Evolutionary conservation across 495 filamentous ascomycete genomes (phyloP).

Genomic region (Aspergillus nanangensis): DNA sequence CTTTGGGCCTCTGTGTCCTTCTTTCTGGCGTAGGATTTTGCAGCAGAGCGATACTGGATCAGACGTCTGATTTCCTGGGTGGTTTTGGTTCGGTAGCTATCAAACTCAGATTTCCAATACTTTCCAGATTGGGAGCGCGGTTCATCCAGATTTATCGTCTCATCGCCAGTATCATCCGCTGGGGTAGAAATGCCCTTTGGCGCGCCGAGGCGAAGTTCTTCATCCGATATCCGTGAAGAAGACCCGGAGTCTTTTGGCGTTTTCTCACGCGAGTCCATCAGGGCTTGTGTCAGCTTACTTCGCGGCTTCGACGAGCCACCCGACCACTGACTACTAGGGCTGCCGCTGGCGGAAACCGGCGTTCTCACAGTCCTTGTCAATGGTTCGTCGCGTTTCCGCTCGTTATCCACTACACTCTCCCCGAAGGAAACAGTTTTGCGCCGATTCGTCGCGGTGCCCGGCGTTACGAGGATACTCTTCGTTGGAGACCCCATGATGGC

Average conservation of each 20-base stretch:
- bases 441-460: slow-evolving; percentile 70
- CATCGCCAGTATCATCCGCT: slow-evolving; percentile 42
- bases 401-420: slow-evolving; percentile 59
- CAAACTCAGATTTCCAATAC: slow-evolving; percentile 92
- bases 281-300: slow-evolving; percentile 43
- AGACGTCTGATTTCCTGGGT: slow-evolving; percentile 72
- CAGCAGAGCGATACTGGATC: slow-evolving; percentile 73
- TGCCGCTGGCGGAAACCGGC: slow-evolving; percentile 45
- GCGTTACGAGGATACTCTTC: slow-evolving; percentile 84
- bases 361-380: slow-evolving; percentile 27
- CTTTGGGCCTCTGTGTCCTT: slow-evolving; percentile 79
- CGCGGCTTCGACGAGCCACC: slow-evolving; percentile 39
- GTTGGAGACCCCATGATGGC: slow-evolving; percentile 51
- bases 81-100: slow-evolving; percentile 77
- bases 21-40: slow-evolving; percentile 83
- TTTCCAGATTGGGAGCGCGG: slow-evolving; percentile 81
- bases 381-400: slow-evolving; percentile 39
- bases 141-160: slow-evolving; percentile 72
- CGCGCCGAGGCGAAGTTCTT: slow-evolving; percentile 12
- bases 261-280: slow-evolving; percentile 41
- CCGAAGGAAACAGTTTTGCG: slow-evolving; percentile 93
- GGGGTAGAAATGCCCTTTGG: slow-evolving; percentile 2
- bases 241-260: slow-evolving; percentile 20
- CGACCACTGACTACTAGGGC: slow-evolving; percentile 63
- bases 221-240: slow-evolving; percentile 7